A percentile compares a stretch with the other conserved stretches of the same genome.
These are phyloP conservation scores for Trichothecium sympodiale DNA, from an alignment of 2,329 filamentous ascomycete species.

Conservation along the genomic window DNA sequence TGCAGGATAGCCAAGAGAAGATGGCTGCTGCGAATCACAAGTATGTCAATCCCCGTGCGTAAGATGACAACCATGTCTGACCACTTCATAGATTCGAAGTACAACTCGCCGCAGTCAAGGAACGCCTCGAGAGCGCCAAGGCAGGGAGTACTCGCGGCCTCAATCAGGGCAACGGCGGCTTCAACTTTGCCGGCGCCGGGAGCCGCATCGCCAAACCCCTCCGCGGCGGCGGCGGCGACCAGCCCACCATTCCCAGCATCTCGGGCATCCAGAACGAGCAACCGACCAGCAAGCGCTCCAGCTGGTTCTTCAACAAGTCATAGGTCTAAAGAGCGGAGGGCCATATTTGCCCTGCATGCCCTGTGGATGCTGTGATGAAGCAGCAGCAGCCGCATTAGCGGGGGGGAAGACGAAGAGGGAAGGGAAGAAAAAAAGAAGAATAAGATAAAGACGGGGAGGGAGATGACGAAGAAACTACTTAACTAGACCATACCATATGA, in stretches of 20 bases:
- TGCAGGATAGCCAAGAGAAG: conserved; percentile 98
- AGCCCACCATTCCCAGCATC: conserved; percentile 45
- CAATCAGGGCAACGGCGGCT: conserved; percentile 53
- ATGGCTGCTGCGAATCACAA: conserved; percentile 93
- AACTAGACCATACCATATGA: not conserved
- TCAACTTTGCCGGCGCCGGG: conserved; percentile 56
- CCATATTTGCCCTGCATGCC: conserved; percentile 1
- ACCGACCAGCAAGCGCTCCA: conserved; percentile 45
- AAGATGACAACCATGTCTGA: too few species aligned
- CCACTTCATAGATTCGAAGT: conserved; percentile 89
- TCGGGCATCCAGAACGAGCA: conserved; percentile 48
- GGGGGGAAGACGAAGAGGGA: conserved; percentile 5
- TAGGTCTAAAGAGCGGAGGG: conserved; percentile 14
- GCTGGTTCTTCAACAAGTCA: conserved; percentile 64
- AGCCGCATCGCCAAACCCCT: conserved; percentile 61
- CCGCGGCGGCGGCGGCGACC: conserved; percentile 43
- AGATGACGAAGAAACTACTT: too few species aligned
- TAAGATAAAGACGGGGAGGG: too few species aligned
- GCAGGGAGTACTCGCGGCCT: conserved; percentile 80
- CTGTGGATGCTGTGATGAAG: conserved; percentile 6
- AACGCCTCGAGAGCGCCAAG: conserved; percentile 92
- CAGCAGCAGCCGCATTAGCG: conserved; percentile 5
- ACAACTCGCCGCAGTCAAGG: conserved; percentile 93
- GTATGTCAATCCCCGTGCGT: conserved; percentile 41
- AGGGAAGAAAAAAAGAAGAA: conserved; percentile 5